phyloP scores from a whole-genome alignment of 2,329 filamentous ascomycete genomes.

The Basipetospora chlamydospora region DNA sequence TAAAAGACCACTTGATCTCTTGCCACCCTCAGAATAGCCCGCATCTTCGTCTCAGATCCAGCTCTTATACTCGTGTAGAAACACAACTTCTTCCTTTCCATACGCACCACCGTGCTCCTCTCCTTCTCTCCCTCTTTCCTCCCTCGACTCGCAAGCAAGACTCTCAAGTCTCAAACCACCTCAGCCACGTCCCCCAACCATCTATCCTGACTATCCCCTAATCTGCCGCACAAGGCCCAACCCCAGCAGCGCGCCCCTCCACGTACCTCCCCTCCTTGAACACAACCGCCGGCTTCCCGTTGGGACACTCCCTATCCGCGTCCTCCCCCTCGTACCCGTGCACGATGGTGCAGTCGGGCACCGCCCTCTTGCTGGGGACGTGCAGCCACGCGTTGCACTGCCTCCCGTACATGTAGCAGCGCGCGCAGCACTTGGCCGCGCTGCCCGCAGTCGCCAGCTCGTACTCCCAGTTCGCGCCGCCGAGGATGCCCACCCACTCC shows the following conservation, averaged over 20 bases:
- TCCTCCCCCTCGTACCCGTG: conserved; percentile 7
- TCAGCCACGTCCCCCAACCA: background rate
- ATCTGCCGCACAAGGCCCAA: conserved; percentile 9
- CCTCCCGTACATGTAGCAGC: conserved; percentile 7
- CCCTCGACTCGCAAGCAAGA: background rate
- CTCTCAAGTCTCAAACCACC: background rate
- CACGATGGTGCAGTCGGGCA: conserved; percentile 9
- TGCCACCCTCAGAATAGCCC: too few relatives aligned
- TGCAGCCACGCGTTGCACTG: conserved; percentile 11
- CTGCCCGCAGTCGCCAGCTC: conserved; percentile 6
- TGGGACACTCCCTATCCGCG: conserved; percentile 6
- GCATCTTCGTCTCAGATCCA: too few relatives aligned
- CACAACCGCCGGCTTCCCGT: conserved; percentile 8
- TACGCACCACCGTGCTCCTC: background rate
- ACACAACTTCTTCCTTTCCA: too few relatives aligned
- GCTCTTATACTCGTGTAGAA: too few relatives aligned
- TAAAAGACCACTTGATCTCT: too few relatives aligned
- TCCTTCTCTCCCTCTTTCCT: background rate
- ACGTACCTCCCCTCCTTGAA: conserved; percentile 5
- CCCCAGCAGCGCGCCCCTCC: conserved; percentile 6
- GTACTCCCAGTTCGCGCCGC: conserved; percentile 7
- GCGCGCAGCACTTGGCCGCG: conserved; percentile 8
- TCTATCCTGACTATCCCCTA: too few relatives aligned
- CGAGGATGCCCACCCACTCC: conserved; percentile 9
- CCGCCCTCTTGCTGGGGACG: conserved; percentile 1